Evolutionary conservation across 495 filamentous ascomycete genomes (phyloP), one percentile per base, ranked within the genome.

Genomic region (Aspergillus cavernicola): DNA sequence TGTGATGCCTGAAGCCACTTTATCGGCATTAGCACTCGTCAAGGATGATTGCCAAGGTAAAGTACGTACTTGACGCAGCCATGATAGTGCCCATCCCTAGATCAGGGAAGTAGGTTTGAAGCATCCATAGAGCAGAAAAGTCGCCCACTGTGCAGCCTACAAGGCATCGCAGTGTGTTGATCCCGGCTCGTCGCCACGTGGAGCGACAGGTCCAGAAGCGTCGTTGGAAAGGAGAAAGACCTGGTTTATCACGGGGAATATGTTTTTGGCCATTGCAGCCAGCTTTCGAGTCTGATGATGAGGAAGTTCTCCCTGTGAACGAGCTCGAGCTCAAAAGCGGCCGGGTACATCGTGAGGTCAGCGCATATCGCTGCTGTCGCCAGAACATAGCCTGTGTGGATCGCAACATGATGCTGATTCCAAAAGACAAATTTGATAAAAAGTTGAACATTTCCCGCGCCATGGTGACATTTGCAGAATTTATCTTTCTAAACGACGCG

Each of bases 151-250:
- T 76, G 35, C 72, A 76, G 42, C 73, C 72, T 6, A 72, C 46
- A 0, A 75, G 60, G 44, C 72, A 76, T 26, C 72, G 69, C 2
- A 76, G 59, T 5, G 73, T 78, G 53, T 76, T 75, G 54, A 78
- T 63, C 7, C 63, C 57, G 2, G 75, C 69, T 41, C 75, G 58
- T 15, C 45, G 56, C 72, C 72, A 75, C 12, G 66, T 66, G 2
- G 57, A 55, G 35, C 53, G 48, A 33, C 58, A 65, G n/a, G 64
- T 51, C 71, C 71, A 73, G 54, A 76, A 73, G 9, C 42, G 18
- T 3, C 33, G 46, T 1, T 37, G 31, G 1, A 35, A 20, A 26
- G 29, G 19, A 3, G 55, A 45, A 1, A 6, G 1, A 13, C 12
- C 16, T 5, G 20, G 10, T 13, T 41, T 39, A 16, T 15, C 19